Evolutionary conservation across 2,329 filamentous ascomycete species (phyloP), one percentile per base, ranked within the genome.

Genomic region (Aureobasidium sp.): DNA sequence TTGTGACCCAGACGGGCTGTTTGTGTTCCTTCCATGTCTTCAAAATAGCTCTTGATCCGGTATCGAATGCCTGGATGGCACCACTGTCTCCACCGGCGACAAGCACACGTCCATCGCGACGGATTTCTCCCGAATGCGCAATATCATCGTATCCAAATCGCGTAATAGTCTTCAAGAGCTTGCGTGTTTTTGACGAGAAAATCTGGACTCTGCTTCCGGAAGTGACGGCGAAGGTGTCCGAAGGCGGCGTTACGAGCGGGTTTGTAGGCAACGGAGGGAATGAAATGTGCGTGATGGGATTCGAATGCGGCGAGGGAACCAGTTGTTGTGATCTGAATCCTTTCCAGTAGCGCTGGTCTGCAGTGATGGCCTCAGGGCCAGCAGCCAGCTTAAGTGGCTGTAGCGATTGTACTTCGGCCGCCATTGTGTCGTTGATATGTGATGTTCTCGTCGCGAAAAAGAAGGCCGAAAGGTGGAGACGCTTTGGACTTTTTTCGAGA

Each of bases 311-410:
- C 65, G 93, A 96, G 49, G 94, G 90, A 64, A 97, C 86, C 64
- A 93, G 86, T 62, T 96, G 85, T 67, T 92, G 90, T 68, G 92
- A 94, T 77, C 90, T 91, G 80, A 99, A 99, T 13, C 89, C 88
- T 72, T 88, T 89, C 95, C 95, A 99, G 81, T 97, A 97, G 67
- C 87, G 84, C 77, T 97, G 92, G 78, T 99, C 94, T 36, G 92
- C 87, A 5, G 93, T 96, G 51, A 93, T 78, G 59, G 90, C 88
- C 44, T 88, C 87, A 61, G 91, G 91, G 55, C 90, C 90, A 65
- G 89, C 83, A 62, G 93, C 86, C 71, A 95, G 83, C 81, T 91
- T 95, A 71, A 95, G 79, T 74, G 87, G 87, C 74, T 86, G 86
- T 67, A 96, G 79, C 64, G 89, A 88, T 74, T 85, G 84, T 70